Conservation (phyloP, 2,329 filamentous ascomycete genomes). For the Cladosporium sphaerospermum region DNA sequence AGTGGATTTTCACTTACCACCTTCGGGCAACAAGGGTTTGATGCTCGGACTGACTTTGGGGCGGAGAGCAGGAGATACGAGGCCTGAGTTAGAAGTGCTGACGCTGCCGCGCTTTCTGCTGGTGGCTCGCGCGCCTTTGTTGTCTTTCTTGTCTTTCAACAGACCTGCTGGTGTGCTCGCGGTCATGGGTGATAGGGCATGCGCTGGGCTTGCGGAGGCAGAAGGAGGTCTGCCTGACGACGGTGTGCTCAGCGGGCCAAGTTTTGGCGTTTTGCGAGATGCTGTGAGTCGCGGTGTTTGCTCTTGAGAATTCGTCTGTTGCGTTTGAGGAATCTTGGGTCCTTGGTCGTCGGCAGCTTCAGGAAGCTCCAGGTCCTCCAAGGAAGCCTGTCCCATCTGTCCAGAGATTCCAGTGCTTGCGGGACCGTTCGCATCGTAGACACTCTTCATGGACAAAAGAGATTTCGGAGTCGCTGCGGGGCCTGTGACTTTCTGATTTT, state of each 20-base stretch:
- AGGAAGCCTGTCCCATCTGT: slow-evolving; percentile 22
- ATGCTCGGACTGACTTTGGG: slow-evolving; percentile 92
- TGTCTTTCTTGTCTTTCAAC: slow-evolving; percentile 24
- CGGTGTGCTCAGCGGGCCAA: slow-evolving; percentile 51
- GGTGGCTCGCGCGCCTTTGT: slow-evolving; percentile 40
- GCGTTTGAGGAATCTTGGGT: slow-evolving; percentile 48
- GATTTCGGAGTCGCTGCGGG: slow-evolving; percentile 30
- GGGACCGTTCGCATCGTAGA: slow-evolving; percentile 1
- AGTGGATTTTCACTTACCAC: slow-evolving; percentile 41
- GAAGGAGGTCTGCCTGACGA: slow-evolving; percentile 33
- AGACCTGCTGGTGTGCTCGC: slow-evolving; percentile 34
- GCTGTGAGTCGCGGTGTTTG: slow-evolving; percentile 58
- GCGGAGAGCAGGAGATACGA: slow-evolving; percentile 78
- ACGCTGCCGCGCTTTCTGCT: slow-evolving; percentile 62
- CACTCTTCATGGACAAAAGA: slow-evolving; percentile 23
- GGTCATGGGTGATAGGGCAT: slow-evolving; percentile 40
- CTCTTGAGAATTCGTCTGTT: slow-evolving; percentile 30
- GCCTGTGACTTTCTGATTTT: slow-evolving; percentile 31
- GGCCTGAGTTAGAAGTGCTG: slow-evolving; percentile 53
- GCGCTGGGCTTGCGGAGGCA: slow-evolving; percentile 47
- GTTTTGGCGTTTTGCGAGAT: slow-evolving; percentile 56
- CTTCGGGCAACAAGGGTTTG: slow-evolving; percentile 76
- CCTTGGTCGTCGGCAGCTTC: slow-evolving; percentile 58
- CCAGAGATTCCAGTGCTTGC: slow-evolving; percentile 7
- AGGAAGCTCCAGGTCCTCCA: slow-evolving; percentile 65